Evolutionary conservation across 2,329 filamentous ascomycete genomes (phyloP).

Genomic region (Exophiala aquamarina): DNA sequence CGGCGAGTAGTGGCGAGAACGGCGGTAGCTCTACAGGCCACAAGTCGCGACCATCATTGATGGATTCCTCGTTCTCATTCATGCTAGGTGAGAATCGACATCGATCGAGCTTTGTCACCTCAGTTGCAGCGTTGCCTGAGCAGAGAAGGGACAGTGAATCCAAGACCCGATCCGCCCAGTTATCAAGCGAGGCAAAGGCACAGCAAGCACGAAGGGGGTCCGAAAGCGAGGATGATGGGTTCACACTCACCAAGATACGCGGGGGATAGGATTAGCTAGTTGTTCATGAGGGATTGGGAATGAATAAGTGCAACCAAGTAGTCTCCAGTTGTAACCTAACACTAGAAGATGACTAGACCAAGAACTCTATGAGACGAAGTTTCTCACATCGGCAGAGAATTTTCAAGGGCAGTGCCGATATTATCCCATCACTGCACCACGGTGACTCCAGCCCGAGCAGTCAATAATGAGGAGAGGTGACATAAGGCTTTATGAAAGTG

Average conservation of each 20-base stretch:
- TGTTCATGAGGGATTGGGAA: no score
- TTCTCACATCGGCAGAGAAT: no score
- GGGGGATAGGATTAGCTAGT: constrained; percentile 18
- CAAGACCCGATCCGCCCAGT: constrained; percentile 33
- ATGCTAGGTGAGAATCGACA: constrained; percentile 48
- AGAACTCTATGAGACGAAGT: no score
- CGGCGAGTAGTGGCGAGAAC: neutral
- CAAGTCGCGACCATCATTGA: constrained; percentile 39
- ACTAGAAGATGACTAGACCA: no score
- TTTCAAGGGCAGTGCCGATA: no score
- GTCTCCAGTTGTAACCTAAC: no score
- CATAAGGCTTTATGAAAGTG: no score
- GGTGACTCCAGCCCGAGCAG: no score
- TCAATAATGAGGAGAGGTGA: no score
- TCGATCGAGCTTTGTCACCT: constrained; percentile 47
- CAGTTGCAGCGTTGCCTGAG: constrained; percentile 45
- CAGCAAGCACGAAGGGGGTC: constrained; percentile 32
- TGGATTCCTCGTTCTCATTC: constrained; percentile 50
- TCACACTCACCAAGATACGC: constrained; percentile 41
- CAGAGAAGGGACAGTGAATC: constrained; percentile 38
- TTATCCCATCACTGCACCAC: no score
- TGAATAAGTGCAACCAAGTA: no score
- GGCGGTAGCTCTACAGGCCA: no score
- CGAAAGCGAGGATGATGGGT: constrained; percentile 36
- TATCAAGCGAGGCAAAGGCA: constrained; percentile 21